Percentiles rank a stretch among this genome's conserved stretches.
These are phyloP conservation scores for Elsinoe australis DNA, from an alignment of 2,329 filamentous ascomycete genomes.

Conservation along the genomic window DNA sequence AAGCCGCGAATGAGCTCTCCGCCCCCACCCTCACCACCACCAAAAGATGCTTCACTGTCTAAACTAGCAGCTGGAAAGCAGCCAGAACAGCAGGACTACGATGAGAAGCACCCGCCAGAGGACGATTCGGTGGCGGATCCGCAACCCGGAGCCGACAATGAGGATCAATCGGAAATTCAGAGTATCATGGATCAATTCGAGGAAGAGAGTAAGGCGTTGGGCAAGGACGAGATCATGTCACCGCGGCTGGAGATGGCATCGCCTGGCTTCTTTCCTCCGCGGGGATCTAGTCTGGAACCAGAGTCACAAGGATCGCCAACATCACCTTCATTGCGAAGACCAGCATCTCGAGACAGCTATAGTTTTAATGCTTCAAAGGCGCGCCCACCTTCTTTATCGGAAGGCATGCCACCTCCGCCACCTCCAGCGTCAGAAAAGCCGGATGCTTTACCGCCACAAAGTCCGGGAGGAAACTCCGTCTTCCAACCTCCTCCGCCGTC, in stretches of 20 bases:
- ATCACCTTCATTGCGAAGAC: constrained; percentile 18
- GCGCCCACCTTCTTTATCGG: constrained; percentile 25
- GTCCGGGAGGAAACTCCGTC: constrained; percentile 33
- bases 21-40: constrained; percentile 27
- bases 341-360: constrained; percentile 20
- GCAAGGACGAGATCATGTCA: constrained; percentile 82
- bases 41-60: constrained; percentile 25
- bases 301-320: constrained; percentile 19
- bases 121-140: constrained; percentile 22
- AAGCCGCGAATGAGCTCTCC: constrained; percentile 21
- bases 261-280: constrained; percentile 72
- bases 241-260: constrained; percentile 76
- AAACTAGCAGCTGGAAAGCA: constrained; percentile 3
- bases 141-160: constrained; percentile 25
- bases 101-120: constrained; percentile 27
- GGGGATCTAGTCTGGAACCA: constrained; percentile 79
- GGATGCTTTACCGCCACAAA: constrained; percentile 3
- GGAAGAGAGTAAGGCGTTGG: constrained; percentile 51
- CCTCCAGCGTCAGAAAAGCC: constrained; percentile 16
- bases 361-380: constrained; percentile 18
- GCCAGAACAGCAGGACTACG: constrained; percentile 22
- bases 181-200: constrained; percentile 97
- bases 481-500: constrained; percentile 51
- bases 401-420: constrained; percentile 16
- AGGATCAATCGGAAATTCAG: constrained; percentile 64